Conservation (phyloP, 2,329 filamentous ascomycete genomes). For the Ascochyta rabiei region DNA sequence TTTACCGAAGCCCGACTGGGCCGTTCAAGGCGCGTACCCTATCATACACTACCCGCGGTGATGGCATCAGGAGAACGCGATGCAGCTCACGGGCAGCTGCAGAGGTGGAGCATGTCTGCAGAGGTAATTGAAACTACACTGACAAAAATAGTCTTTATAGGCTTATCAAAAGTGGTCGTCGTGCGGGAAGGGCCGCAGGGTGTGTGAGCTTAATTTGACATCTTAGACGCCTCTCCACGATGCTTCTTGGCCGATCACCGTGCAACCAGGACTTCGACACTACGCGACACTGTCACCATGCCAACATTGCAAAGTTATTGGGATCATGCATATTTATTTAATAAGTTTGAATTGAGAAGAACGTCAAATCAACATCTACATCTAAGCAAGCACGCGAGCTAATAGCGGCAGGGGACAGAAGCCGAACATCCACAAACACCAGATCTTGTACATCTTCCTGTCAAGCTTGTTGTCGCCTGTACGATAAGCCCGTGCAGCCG, state of each 20-base stretch:
- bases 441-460: slow-evolving; percentile 22
- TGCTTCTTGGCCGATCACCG: too few species aligned
- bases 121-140: too few species aligned
- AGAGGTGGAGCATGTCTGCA: background rate
- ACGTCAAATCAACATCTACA: background rate
- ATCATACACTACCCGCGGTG: background rate
- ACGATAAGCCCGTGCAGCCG: background rate
- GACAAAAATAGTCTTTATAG: too few species aligned
- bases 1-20: background rate
- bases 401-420: slow-evolving; percentile 21
- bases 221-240: too few species aligned
- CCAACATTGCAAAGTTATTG: too few species aligned
- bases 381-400: background rate
- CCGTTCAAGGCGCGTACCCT: background rate
- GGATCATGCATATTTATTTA: too few species aligned
- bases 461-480: slow-evolving; percentile 4
- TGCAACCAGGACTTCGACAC: too few species aligned
- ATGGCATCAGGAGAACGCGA: background rate
- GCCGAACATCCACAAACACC: slow-evolving; percentile 24
- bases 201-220: too few species aligned
- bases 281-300: too few species aligned
- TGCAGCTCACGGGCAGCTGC: background rate
- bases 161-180: too few species aligned
- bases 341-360: too few species aligned
- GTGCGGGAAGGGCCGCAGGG: too few species aligned